phyloP scores from a whole-genome alignment of 2,329 filamentous ascomycete species.

The Penicillium sp. region DNA sequence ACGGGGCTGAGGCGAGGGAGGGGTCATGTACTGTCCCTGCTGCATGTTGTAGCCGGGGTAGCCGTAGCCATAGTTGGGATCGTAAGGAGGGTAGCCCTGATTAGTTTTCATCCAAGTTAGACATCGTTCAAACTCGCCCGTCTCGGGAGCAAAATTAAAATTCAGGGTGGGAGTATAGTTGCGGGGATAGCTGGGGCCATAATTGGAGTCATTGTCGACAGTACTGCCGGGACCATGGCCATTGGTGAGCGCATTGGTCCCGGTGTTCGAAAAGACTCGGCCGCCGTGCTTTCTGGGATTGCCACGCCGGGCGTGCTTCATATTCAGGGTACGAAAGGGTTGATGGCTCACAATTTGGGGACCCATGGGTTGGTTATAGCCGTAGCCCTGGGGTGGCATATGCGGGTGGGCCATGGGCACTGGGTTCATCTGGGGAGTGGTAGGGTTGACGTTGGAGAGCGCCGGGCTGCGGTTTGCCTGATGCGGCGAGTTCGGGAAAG shows the following conservation, averaged over 20 bases:
- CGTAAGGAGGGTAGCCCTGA: conserved; percentile 60
- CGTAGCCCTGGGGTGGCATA: conserved; percentile 60
- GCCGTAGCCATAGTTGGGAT: conserved; percentile 49
- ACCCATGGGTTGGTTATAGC: conserved; percentile 57
- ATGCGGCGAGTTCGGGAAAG: conserved; percentile 65
- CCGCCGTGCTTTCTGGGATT: conserved; percentile 16
- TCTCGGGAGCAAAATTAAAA: conserved; percentile 65
- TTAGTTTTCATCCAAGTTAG: conserved; percentile 61
- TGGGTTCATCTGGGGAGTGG: conserved; percentile 68
- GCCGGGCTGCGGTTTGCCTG: conserved; percentile 64
- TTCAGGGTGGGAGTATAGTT: background rate
- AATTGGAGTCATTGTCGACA: background rate
- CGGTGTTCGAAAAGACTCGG: background rate
- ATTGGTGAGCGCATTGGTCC: background rate
- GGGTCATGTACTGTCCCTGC: conserved; percentile 43
- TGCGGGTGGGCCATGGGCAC: conserved; percentile 66
- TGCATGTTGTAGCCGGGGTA: conserved; percentile 40
- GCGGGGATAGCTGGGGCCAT: background rate
- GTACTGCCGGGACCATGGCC: background rate
- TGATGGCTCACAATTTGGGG: conserved; percentile 60
- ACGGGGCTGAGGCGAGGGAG: conserved; percentile 47
- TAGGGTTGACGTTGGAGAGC: conserved; percentile 63
- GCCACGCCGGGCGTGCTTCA: conserved; percentile 32
- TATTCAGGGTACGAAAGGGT: conserved; percentile 32
- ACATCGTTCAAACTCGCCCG: conserved; percentile 68